Percentiles rank a stretch among this genome's conserved stretches.
These are phyloP conservation scores for Hypocrella siamensis DNA, from an alignment of 2,329 filamentous ascomycete genomes.

Conservation along the genomic window DNA sequence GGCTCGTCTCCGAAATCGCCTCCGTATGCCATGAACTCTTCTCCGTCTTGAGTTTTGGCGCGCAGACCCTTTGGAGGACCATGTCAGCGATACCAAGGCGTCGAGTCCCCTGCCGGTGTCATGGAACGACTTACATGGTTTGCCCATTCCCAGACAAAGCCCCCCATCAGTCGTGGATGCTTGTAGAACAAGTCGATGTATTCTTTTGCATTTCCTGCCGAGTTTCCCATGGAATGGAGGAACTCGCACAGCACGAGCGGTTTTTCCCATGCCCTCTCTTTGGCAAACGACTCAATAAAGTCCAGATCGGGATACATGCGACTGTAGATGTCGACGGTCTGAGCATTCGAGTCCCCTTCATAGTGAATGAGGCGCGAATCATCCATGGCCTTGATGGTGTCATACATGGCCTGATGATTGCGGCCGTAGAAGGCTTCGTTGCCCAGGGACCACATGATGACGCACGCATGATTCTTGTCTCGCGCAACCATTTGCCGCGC, in stretches of 20 bases:
- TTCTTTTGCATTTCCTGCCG: constrained; percentile 49
- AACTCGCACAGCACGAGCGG: constrained; percentile 43
- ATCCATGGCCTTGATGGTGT: constrained; percentile 42
- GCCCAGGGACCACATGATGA: constrained; percentile 58
- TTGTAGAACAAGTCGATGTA: constrained; percentile 51
- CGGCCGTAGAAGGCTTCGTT: constrained; percentile 57
- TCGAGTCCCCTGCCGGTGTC: too few species aligned
- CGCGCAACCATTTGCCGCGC: constrained; percentile 47
- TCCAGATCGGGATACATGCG: constrained; percentile 47
- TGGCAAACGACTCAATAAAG: constrained; percentile 22
- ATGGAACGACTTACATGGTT: constrained; percentile 25
- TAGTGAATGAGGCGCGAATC: constrained; percentile 46
- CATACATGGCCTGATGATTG: constrained; percentile 54
- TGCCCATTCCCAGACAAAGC: constrained; percentile 50
- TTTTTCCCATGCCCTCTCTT: constrained; percentile 29
- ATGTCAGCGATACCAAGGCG: too few species aligned
- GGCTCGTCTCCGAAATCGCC: constrained; percentile 46
- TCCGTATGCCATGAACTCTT: constrained; percentile 39
- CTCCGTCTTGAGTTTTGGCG: constrained; percentile 23
- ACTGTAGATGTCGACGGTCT: constrained; percentile 46
- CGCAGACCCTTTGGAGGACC: constrained; percentile 21
- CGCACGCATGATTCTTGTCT: constrained; percentile 41
- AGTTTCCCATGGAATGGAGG: constrained; percentile 55
- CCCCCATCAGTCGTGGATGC: constrained; percentile 36
- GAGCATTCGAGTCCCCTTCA: constrained; percentile 42